Base-by-base conservation (phyloP, 495 filamentous ascomycete genomes). In the Talaromyces adpressus region DNA sequence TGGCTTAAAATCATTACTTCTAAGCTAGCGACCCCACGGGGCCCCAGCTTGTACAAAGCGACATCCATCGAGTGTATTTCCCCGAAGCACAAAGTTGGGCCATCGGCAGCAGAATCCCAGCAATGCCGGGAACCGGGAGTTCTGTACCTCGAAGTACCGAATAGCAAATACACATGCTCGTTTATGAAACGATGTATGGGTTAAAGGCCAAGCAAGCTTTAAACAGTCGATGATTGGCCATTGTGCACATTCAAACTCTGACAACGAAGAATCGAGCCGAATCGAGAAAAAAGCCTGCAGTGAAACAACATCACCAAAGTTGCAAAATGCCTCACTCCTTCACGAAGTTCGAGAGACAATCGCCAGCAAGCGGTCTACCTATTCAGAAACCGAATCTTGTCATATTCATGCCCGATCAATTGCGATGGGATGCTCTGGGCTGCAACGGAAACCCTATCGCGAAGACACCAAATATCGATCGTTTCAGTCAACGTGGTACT, bases 361-460 rank as follows among this genome's bases (percentile, higher is more conserved):
- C 47, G 16, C 47, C 47, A n/a, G 6, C 47, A n/a, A 51, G 47
- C 20, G 47, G 47, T n/a, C 47, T 51, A 18, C 47, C 16, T 14
- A n/a, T 51, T n/a, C 16, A 51, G 16, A n/a, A 22, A 51, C 69
- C 67, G 11, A 71, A 71, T 59, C 54, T 67, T 9, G 61, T 69
- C 5, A 67, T 71, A 25, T 71, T 69, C 53, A 71, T 71, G 69
- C 69, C 67, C 36, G 69, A 71, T 49, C 67, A 71, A 36, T 64
- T 71, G 14, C 63, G 69, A 34, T 71, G 68, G 53, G 67, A 71
- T 54, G 39, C 63, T 1, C 58, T 71, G 1, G 61, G 62, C 12
- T 71, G 67, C 49, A 66, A 60, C 22, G 62, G 47, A 57, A 67
- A 32, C n/a, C 57, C 32, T 16, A 49, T 61, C 32, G 62, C 69